phyloP scores from a whole-genome alignment of 2,329 filamentous ascomycete species.

The Madurella fahalii region DNA sequence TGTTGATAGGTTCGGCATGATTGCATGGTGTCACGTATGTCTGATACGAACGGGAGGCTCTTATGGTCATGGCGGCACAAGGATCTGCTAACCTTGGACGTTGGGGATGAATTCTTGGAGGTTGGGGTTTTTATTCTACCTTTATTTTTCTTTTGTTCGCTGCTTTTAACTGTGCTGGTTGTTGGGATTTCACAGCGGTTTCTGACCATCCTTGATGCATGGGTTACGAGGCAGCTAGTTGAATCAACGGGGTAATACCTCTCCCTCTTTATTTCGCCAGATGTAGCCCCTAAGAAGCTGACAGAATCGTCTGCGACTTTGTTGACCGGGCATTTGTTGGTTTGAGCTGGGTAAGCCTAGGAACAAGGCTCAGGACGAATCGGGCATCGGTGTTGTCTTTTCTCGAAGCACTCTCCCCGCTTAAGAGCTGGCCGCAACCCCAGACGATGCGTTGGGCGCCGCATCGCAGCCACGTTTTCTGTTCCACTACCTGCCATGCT shows the following conservation, averaged over 20 bases:
- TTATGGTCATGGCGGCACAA: slow-evolving; percentile 27
- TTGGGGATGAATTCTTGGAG: slow-evolving; percentile 20
- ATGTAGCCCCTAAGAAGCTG: background rate
- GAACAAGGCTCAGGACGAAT: too few species aligned
- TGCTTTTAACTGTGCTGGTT: slow-evolving; percentile 19
- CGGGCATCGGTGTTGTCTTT: background rate
- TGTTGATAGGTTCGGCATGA: slow-evolving; percentile 27
- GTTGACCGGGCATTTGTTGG: too few species aligned
- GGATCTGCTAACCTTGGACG: slow-evolving; percentile 26
- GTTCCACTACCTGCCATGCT: background rate
- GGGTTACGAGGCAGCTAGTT: slow-evolving; percentile 25
- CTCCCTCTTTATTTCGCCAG: background rate
- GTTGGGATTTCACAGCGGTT: slow-evolving; percentile 20
- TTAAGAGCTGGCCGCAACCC: background rate
- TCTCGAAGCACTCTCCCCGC: background rate
- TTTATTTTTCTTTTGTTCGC: slow-evolving; percentile 23
- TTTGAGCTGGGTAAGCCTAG: too few species aligned
- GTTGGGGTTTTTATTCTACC: background rate
- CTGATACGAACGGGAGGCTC: slow-evolving; percentile 26
- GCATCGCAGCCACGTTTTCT: background rate
- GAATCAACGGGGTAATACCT: slow-evolving; percentile 24
- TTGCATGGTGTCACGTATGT: slow-evolving; percentile 33
- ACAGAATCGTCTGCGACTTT: too few species aligned
- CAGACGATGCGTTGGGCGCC: background rate
- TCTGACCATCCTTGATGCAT: slow-evolving; percentile 19